Evolutionary conservation across 2,329 filamentous ascomycete genomes (phyloP), one percentile per base, ranked within the genome.

Genomic region (Mariannaea elegans): DNA sequence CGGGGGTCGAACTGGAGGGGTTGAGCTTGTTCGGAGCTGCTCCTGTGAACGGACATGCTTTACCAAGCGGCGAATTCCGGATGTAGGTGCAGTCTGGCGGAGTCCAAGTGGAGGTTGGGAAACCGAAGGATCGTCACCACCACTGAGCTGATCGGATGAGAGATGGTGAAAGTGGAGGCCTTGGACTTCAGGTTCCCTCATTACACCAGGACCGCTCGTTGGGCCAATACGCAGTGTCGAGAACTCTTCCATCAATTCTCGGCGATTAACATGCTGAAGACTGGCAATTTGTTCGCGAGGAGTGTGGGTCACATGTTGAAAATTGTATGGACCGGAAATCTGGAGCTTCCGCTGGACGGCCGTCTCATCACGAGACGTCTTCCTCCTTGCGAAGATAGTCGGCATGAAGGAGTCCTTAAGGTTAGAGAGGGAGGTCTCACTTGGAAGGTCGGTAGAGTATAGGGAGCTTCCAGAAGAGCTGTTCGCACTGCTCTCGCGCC

Each of bases 311-410:
- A 90, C 79, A 72, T 90, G 87, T 69, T 89, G 86, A 61, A 90
- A 90, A 76, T 89, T 88, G 74, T 87, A 89, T 3, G 87, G 87
- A 1, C 79, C 82, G 1, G 87, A 90, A 53, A 90, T 90, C 53
- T 82, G 81, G 48, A 82, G 69, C 62, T 78, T 82, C 67, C 74
- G 82, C 52, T 72, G 65, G 3, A 63, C 42, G 50, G 65, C 49
- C 46, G 68, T 61, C 23, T 77, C 74, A 42, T 78, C 75, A 18
- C 75, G 74, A 24, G 73, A 72, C 10, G 68, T 66, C 65, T 81
- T 83, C 53, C 84, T 80, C 49, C 84, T 78, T 41, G 78, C 73
- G 59, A 87, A 86, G 42, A 87, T 74, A 9, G 79, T 77, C 6
- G 82, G 80, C 24, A 85, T 78, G 34, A 82, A 76, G 3, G 77